Conservation (phyloP, 1,139 yeast genomes). For the Sugiyamaella pinicola region DNA sequence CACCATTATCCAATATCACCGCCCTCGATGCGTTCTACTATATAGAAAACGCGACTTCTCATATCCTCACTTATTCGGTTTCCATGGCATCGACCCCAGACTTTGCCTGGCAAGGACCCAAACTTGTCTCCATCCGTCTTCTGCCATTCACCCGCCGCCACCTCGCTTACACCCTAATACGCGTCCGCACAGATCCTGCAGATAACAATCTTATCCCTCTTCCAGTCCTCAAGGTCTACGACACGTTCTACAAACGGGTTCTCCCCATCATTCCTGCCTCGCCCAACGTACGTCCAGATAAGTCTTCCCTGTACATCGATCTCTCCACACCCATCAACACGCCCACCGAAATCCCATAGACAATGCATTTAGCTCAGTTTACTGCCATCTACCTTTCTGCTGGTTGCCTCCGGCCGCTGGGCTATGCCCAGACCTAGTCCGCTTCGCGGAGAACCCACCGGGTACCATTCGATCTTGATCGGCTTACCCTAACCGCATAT, state of each 20-base stretch:
- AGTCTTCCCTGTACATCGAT: constrained; percentile 9
- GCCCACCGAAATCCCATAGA: too few relatives aligned
- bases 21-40: constrained; percentile 44
- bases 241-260: constrained; percentile 66
- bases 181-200: constrained; percentile 19
- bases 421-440: constrained; percentile 1
- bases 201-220: constrained; percentile 44
- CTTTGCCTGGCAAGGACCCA: constrained; percentile 47
- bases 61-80: constrained; percentile 65
- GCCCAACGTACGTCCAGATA: constrained; percentile 14
- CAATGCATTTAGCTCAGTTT: constrained; percentile 3
- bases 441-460: too few relatives aligned
- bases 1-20: neutral
- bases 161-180: constrained; percentile 46
- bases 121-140: constrained; percentile 50
- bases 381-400: neutral
- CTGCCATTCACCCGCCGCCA: constrained; percentile 61
- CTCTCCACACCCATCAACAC: too few relatives aligned
- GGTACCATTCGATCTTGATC: too few relatives aligned
- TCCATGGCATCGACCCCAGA: constrained; percentile 44
- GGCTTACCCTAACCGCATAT: neutral
- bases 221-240: constrained; percentile 63
- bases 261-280: constrained; percentile 54
- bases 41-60: constrained; percentile 74
- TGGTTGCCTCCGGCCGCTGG: constrained; percentile 4